Base-by-base conservation (phyloP, 2,329 filamentous ascomycete species). In the Myriosclerotinia curreyana region DNA sequence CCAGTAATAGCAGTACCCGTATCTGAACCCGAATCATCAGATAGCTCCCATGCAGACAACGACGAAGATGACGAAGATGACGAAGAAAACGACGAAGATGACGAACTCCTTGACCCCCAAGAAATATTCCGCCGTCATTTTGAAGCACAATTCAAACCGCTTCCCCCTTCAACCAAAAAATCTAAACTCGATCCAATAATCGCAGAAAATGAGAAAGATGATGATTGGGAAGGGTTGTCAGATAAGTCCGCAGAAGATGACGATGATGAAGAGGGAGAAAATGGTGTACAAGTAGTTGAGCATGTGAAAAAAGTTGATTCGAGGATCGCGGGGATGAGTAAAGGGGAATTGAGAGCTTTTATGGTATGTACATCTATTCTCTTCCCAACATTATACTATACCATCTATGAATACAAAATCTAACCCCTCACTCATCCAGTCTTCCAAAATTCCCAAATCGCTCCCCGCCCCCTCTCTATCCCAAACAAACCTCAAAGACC, bases 61-160 rank as follows among this genome's bases (percentile, higher is more conserved):
- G 36, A n/a, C 28, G 51, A 31, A n/a, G 34, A 34, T 38, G 50
- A 60, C 52, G 34, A 67, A 69, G 58, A 60, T 38, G 50, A 60
- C 52, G 34, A 67, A 69, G 58, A 60, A 54, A 34, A 66, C 69
- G 59, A 72, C 5, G 62, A 60, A 56, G 44, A 67, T 69, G 56
- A 72, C 14, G 71, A 40, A 48, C 68, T 48, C 6, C 72, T 78
- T 49, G 79, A 87, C 65, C 82, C 89, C 15, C 86, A 91, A 70
- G 91, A 88, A 64, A 83, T 93, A 65, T 91, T 99, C 72, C 86
- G 87, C 65, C 86, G 85, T 70, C 89, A 94, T 74, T 98, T 98
- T 74, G 95, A 97, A 77, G 85, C 91, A 36, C 87, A 90, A 74
- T 98, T 97, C 79, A 85, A 86, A 74, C 92, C 94, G 11, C 76